phyloP scores from a whole-genome alignment of 1,284 basidiomycete genomes.

The Cronartium quercuum region DNA sequence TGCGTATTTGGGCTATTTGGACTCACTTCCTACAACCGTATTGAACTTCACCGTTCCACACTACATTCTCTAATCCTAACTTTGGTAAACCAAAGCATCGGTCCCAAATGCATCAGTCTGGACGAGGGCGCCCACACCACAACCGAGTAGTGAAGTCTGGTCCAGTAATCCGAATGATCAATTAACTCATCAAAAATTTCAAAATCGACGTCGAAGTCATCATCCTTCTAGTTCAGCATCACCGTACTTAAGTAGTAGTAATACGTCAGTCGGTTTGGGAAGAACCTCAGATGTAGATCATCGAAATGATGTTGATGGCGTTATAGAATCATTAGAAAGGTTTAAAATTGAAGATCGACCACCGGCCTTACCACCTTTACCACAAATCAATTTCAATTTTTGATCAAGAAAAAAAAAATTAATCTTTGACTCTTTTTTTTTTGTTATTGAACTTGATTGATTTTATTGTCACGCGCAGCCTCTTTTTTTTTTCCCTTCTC shows the following conservation, averaged over 20 bases:
- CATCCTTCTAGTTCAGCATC: background rate
- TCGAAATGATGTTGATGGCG: background rate
- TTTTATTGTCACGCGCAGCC: too few relatives aligned
- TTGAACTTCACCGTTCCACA: background rate
- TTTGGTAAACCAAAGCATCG: background rate
- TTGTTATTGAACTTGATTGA: too few relatives aligned
- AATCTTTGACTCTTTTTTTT: too few relatives aligned
- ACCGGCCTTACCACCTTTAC: background rate
- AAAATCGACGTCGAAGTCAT: background rate
- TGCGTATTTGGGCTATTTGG: background rate
- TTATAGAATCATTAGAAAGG: background rate
- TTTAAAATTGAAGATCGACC: background rate
- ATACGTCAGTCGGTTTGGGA: background rate
- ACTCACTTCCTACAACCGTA: background rate
- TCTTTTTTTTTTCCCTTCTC: too few relatives aligned
- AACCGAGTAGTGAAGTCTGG: background rate
- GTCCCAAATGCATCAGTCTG: background rate
- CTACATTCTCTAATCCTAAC: background rate
- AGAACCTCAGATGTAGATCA: background rate
- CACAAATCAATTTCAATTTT: background rate
- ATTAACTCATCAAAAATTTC: background rate
- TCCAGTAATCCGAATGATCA: background rate
- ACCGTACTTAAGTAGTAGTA: background rate
- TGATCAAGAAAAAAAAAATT: too few relatives aligned
- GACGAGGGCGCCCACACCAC: background rate